Base-by-base conservation (phyloP, 2,329 filamentous ascomycete genomes). In the Lecanicillium sp. region DNA sequence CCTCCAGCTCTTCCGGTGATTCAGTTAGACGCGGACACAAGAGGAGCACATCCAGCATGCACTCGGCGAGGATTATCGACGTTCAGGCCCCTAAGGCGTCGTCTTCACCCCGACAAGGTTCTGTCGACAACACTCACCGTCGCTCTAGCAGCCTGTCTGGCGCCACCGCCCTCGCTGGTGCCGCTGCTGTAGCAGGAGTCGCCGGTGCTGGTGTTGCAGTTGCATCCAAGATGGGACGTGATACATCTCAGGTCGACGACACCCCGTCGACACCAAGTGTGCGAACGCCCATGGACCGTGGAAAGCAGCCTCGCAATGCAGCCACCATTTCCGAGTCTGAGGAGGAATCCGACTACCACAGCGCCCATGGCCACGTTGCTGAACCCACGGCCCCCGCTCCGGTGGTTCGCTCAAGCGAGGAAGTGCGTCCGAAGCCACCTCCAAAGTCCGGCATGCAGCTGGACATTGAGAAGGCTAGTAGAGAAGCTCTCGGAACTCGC, bases 51-150 rank as follows among this genome's bases (percentile, higher is more conserved):
- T 56, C 73, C 3, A 79, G 76, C 54, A 67, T 78, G 15, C 72
- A 73, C 51, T 81, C 78, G 3, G 73, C 75, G 29, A 74, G 78
- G n/a, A 66, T 82, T 29, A 75, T 81, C 21, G 77, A 81, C 29
- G 77, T 81, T 5, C 56, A 70, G 8, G 69, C 68, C 10, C 74
- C 74, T 17, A 74, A 73, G 53, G 79, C 74, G 53, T 74, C 76
- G 11, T 58, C 62, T 9, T 66, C 66, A 35, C 78, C 77, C n/a
- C 70, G 73, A 30, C 65, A 69, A 37, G 70, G 67, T 23, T 79
- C 75, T 0, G 75, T 77, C 19, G 62, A 66, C 2, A 54, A 61
- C 11, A 73, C 75, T 27, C 65, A 69, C n/a, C 58, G 61, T 11
- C 69, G 70, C 12, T 62, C 68, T 12, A 61, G 60, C 19, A 74